These are phyloP conservation scores for Vachellia collinsii DNA, from an alignment of 306 rosid genomes.

Conservation along the genomic window DNA sequence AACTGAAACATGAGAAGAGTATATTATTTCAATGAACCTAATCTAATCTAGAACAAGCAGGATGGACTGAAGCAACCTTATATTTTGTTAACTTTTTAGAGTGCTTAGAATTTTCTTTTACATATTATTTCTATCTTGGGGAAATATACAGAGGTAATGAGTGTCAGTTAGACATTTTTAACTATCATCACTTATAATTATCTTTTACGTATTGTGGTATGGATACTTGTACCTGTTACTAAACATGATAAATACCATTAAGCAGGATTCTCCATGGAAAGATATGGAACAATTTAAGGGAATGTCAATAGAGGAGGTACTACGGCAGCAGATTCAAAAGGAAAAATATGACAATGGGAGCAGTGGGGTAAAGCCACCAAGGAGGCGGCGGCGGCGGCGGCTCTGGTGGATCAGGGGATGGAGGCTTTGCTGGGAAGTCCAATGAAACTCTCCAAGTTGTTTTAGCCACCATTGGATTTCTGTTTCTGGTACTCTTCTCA, in stretches of 20 bases:
- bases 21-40: background rate
- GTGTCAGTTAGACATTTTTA: background rate
- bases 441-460: conserved; percentile 69
- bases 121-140: conserved; percentile 14
- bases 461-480: conserved; percentile 69
- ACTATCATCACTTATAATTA: background rate
- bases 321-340: conserved; percentile 70
- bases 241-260: conserved; percentile 32
- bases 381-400: conserved; percentile 44
- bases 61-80: background rate
- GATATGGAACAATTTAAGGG: conserved; percentile 59
- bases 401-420: conserved; percentile 61
- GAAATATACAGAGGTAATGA: background rate
- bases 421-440: conserved; percentile 44
- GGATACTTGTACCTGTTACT: conserved; percentile 28
- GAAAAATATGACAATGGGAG: conserved; percentile 55
- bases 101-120: conserved; percentile 6
- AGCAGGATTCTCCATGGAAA: conserved; percentile 62
- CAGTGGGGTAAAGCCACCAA: conserved; percentile 51
- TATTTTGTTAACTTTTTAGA: background rate
- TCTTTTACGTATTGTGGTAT: conserved; percentile 1
- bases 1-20: background rate
- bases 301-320: conserved; percentile 63
- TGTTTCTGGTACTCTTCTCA: conserved; percentile 62
- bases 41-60: background rate